Base-by-base conservation (phyloP, 768 basidiomycete species). In the Ramaria sp. region DNA sequence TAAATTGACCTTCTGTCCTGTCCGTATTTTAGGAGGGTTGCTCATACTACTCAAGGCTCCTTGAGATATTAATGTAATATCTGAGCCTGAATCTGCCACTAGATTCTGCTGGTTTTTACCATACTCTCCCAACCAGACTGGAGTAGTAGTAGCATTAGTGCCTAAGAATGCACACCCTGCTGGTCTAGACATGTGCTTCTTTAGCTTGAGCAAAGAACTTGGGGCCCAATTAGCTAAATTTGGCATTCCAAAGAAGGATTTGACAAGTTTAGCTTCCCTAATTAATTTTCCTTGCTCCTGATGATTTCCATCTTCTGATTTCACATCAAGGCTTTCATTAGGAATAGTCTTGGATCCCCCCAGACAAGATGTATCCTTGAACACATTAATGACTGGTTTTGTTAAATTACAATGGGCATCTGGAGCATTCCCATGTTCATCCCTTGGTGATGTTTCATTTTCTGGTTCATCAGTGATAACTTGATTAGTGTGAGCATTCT, bases 11-110 rank as follows among this genome's bases (percentile, higher is more conserved):
- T 59, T 53, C 38, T 67, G 66, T n/a, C n/a, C n/a, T n/a, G n/a
- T n/a, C n/a, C n/a, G n/a, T n/a, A n/a, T n/a, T n/a, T n/a, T n/a
- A n/a, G 65, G 64, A 10, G 39, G 8, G 1, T 47, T 24, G 7
- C 22, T 32, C 16, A 65, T 22, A 6, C 32, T 22, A 3, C 44
- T 27, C n/a, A 58, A 51, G 18, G 41, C 25, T 12, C 39, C 16
- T n/a, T 59, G 39, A 8, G 69, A 69, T 1, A 70, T 70, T 3
- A 69, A 54, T 3, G 70, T 69, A 16, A 70, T 71, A 50, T 70
- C 68, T 9, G 70, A 65, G 34, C 69, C 66, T 0, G 66, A 67
- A 47, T 70, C 70, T 1, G 66, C 43, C 22, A 63, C 59, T 12
- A 63, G 36, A 9, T 37, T 43, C 2, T 56, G 52, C 0, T 45